Conservation (phyloP, 495 filamentous ascomycete genomes). For the Clohesyomyces aquaticus region DNA sequence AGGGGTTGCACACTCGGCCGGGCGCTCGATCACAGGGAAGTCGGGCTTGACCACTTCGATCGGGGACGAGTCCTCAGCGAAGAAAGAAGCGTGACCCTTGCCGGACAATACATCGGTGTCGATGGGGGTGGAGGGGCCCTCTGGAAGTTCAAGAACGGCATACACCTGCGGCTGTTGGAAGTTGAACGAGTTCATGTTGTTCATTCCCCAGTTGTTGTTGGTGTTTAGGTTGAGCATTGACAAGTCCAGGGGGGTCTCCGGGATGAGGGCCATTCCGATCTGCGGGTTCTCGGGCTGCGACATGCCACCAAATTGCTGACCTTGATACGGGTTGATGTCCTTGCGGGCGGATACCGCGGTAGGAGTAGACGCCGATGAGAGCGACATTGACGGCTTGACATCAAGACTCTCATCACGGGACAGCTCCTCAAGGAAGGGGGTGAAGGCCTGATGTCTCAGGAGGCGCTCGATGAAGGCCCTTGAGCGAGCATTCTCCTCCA, state of each 20-base stretch:
- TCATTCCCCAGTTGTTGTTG: conserved; percentile 57
- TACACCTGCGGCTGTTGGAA: conserved; percentile 77
- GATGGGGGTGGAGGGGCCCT: conserved; percentile 60
- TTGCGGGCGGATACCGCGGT: conserved; percentile 38
- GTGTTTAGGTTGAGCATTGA: conserved; percentile 59
- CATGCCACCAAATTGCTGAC: conserved; percentile 60
- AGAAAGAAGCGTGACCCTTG: conserved; percentile 57
- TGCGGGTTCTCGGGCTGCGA: conserved; percentile 52
- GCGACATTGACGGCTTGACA: conserved; percentile 34
- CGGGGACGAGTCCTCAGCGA: conserved; percentile 41
- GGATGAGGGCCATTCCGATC: conserved; percentile 74
- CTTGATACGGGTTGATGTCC: conserved; percentile 54
- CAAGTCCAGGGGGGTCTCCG: conserved; percentile 71
- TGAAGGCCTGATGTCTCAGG: conserved; percentile 84
- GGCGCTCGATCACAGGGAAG: conserved; percentile 38
- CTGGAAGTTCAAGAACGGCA: conserved; percentile 74
- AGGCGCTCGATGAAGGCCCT: conserved; percentile 79
- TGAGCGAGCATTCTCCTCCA: conserved; percentile 78
- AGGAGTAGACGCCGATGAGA: conserved; percentile 30
- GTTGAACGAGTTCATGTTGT: conserved; percentile 55
- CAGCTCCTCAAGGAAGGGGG: conserved; percentile 74
- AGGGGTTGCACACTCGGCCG: conserved; percentile 17
- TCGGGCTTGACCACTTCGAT: conserved; percentile 38
- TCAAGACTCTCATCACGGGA: conserved; percentile 39
- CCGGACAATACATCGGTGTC: conserved; percentile 67